A percentile compares a stretch with the other conserved stretches of the same genome.
These are phyloP conservation scores for Schwanniomyces pseudopolymorphus DNA, from an alignment of 805 yeast genomes.

Conservation along the genomic window DNA sequence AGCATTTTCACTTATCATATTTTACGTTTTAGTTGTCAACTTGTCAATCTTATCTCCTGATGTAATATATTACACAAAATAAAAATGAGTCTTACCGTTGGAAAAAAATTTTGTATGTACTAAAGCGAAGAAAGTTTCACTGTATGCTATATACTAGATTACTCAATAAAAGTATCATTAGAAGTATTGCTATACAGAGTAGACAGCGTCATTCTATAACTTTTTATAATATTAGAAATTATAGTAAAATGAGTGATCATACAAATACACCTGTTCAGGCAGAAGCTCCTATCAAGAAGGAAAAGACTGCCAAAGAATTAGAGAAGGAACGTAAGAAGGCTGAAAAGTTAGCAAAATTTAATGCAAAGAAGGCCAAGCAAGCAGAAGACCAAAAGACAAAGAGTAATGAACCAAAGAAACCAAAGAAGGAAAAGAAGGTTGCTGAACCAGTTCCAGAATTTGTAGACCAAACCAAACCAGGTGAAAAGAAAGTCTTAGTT, in stretches of 20 bases:
- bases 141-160: constrained; percentile 17
- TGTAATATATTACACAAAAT: constrained; percentile 6
- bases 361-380: constrained; percentile 73
- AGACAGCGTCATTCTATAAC: background rate
- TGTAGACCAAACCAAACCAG: constrained; percentile 78
- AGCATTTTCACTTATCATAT: too few relatives aligned
- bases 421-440: constrained; percentile 65
- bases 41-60: background rate
- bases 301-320: constrained; percentile 74
- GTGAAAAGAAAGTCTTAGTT: constrained; percentile 88
- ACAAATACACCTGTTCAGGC: constrained; percentile 7
- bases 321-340: constrained; percentile 89
- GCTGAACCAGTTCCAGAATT: constrained; percentile 81
- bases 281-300: constrained; percentile 28
- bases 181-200: constrained; percentile 2
- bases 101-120: constrained; percentile 5
- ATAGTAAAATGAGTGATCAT: constrained; percentile 13
- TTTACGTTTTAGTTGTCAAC: too few relatives aligned
- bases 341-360: constrained; percentile 81
- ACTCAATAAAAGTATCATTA: constrained; percentile 10
- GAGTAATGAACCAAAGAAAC: constrained; percentile 53
- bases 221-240: constrained; percentile 3
- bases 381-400: constrained; percentile 45
- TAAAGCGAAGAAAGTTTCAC: background rate
- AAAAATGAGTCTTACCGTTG: constrained; percentile 4